phyloP scores from a whole-genome alignment of 2,329 filamentous ascomycete species.

The Beauveria pseudobassiana region DNA sequence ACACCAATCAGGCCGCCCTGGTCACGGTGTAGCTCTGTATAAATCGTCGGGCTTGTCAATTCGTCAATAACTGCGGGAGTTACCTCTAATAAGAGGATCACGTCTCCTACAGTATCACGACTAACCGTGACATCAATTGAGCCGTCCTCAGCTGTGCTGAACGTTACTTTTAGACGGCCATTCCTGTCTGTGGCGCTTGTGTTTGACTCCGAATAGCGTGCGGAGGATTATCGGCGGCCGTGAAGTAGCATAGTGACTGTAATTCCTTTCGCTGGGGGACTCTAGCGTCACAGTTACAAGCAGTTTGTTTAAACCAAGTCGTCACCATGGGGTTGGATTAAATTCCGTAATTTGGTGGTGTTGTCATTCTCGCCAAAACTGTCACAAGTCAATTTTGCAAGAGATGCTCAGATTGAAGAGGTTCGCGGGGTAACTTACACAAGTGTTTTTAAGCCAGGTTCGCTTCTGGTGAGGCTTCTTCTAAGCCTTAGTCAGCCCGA shows the following conservation, averaged over 20 bases:
- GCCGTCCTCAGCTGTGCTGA: background rate
- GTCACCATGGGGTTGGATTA: background rate
- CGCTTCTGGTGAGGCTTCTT: too few relatives aligned
- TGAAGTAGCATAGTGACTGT: background rate
- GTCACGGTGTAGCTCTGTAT: background rate
- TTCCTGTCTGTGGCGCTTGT: background rate
- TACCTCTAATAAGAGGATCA: background rate
- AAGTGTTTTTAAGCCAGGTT: too few relatives aligned
- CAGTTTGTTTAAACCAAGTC: background rate
- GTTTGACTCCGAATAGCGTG: background rate
- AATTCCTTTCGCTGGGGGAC: background rate
- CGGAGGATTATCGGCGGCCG: background rate
- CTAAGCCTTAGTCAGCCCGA: too few relatives aligned
- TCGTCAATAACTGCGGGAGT: background rate
- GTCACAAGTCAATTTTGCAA: too few relatives aligned
- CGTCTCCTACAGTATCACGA: background rate
- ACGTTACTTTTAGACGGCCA: background rate
- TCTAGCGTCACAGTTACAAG: background rate
- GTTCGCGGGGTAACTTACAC: too few relatives aligned
- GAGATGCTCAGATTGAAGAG: too few relatives aligned
- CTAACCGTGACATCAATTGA: background rate
- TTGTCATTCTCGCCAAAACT: too few relatives aligned
- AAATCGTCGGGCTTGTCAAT: background rate
- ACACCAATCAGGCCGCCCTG: background rate
- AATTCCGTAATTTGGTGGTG: too few relatives aligned